Base-by-base conservation (phyloP, 768 basidiomycete genomes). In the Lentinula boryana region DNA sequence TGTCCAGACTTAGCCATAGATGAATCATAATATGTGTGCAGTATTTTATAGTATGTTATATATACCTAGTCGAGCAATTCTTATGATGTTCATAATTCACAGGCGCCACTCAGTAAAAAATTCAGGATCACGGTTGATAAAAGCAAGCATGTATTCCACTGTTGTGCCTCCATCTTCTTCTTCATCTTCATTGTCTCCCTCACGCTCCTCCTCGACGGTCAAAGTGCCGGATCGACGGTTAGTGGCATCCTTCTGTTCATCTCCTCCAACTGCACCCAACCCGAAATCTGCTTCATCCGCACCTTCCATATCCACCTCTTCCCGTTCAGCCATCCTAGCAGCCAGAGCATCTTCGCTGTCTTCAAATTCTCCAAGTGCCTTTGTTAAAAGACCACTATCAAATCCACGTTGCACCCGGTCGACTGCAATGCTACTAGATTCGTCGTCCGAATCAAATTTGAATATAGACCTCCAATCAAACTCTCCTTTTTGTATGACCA, bases 391-490 rank as follows among this genome's bases (percentile, higher is more conserved):
- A 35, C 32, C 23, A 36, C 44, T 48, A 38, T 58, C 48, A 12
- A 58, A 32, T 36, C 50, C 36, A 60, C 50, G 36, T 12, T 27
- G 33, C 12, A 9, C 23, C 12, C 12, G 41, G 8, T 38, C 23
- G 12, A 27, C 54, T 21, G 13, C 54, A 12, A n/a, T 27, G 16
- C 18, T 27, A 21, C 18, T 56, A 6, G 32, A n/a, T 4, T 83
- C 88, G 35, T 69, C 70, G 27, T 75, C 77, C 35, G 64, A 60
- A 43, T 83, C 83, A 60, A 89, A 89, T 41, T 78, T 80, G 68
- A 97, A 85, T 63, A 96, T 76, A 43, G 88, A 81, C 54, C 93
- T 84, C 95, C 95, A 96, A 72, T 97, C 94, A 68, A 98, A 98
- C 71, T 90, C 92, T 50, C 95, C 95, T 68, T 86, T 87, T 69